Evolutionary conservation across 306 rosid genomes (phyloP).

Genomic region (Coriaria nepalensis): DNA sequence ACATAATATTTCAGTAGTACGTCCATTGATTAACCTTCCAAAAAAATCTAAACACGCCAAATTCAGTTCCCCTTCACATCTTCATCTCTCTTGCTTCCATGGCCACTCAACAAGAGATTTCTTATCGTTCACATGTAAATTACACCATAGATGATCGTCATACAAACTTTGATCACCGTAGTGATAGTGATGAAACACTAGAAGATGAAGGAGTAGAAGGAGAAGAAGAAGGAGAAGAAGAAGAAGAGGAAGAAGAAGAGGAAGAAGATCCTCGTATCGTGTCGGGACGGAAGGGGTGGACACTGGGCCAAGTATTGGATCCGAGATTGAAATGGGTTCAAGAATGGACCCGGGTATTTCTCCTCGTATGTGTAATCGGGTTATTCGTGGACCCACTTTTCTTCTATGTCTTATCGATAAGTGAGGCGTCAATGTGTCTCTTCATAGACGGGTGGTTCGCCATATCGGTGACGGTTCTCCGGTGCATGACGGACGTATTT

Average conservation of each 20-base stretch:
- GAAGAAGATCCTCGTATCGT: background rate
- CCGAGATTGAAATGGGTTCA: slow-evolving; percentile 55
- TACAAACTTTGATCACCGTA: background rate
- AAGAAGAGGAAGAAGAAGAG: background rate
- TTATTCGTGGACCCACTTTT: slow-evolving; percentile 80
- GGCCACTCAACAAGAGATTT: slow-evolving; percentile 29
- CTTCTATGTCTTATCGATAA: slow-evolving; percentile 69
- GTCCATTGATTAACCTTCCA: background rate
- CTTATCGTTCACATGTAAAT: slow-evolving; percentile 20
- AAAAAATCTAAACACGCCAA: no score
- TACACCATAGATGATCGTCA: slow-evolving; percentile 13
- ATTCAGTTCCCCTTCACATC: background rate
- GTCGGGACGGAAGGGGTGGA: slow-evolving; percentile 9
- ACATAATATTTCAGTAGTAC: no score
- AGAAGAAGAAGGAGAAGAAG: slow-evolving; percentile 1
- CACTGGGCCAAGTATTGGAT: slow-evolving; percentile 25
- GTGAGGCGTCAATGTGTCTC: slow-evolving; percentile 65
- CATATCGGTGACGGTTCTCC: slow-evolving; percentile 72
- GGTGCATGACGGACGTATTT: slow-evolving; percentile 87
- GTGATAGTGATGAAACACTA: slow-evolving; percentile 1
- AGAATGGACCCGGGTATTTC: slow-evolving; percentile 78
- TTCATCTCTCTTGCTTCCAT: slow-evolving; percentile 16
- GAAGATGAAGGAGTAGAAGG: background rate
- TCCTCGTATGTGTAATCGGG: slow-evolving; percentile 53
- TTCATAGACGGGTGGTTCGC: slow-evolving; percentile 89